A percentile compares a stretch with the other conserved stretches of the same genome.
Evolutionary conservation across 2,329 filamentous ascomycete genomes (phyloP).

Genomic region (Fusarium chlamydosporum): DNA sequence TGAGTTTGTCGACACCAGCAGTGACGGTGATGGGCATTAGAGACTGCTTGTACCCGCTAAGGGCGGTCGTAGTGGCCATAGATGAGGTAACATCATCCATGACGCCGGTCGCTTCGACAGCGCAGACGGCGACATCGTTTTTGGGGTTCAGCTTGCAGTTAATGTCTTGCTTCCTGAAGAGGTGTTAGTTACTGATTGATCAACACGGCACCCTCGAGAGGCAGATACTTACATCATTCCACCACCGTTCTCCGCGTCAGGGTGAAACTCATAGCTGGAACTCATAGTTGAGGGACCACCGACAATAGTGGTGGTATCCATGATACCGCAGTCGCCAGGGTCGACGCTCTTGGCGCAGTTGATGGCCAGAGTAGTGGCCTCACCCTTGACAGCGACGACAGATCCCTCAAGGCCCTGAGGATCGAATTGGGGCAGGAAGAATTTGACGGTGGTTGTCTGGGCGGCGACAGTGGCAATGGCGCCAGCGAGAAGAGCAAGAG

Average conservation of each 20-base stretch:
- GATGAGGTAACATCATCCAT: conserved; percentile 6
- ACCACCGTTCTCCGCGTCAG: conserved; percentile 23
- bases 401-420: conserved; percentile 49
- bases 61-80: conserved; percentile 12
- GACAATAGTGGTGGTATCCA: conserved; percentile 49
- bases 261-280: conserved; percentile 7
- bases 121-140: conserved; percentile 49
- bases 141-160: conserved; percentile 49
- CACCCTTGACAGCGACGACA: conserved; percentile 49
- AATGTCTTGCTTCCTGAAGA: conserved; percentile 37
- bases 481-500: conserved; percentile 48
- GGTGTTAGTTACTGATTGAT: conserved; percentile 2
- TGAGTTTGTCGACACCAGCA: conserved; percentile 57
- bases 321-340: conserved; percentile 48
- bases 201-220: background rate
- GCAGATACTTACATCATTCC: conserved; percentile 40
- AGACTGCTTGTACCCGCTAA: conserved; percentile 35
- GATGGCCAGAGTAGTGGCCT: conserved; percentile 53
- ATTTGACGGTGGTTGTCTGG: conserved; percentile 49
- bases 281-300: conserved; percentile 35
- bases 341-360: conserved; percentile 44
- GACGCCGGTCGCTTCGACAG: conserved; percentile 5
- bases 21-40: conserved; percentile 56
- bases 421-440: conserved; percentile 51
- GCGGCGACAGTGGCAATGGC: conserved; percentile 42